Evolutionary conservation across 2,329 filamentous ascomycete species (phyloP).

Genomic region (Metarhizium guizhouense): DNA sequence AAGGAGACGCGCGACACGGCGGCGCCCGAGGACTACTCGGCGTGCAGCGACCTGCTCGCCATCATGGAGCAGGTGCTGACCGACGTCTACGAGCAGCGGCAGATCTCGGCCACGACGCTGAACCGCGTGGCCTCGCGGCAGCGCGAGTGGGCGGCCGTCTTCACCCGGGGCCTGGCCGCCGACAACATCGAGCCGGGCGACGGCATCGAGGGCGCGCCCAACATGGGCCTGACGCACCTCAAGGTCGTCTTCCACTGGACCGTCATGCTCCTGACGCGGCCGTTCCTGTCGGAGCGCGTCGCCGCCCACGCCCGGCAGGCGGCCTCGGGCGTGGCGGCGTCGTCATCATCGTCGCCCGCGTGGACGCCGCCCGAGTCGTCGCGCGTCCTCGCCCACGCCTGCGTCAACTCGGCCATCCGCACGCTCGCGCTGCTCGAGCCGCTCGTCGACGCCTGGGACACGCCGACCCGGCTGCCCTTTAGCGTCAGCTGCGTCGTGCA

Average conservation of each 20-base stretch:
- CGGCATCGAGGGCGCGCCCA: neutral
- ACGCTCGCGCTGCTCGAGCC: conserved; percentile 27
- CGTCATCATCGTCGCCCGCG: neutral
- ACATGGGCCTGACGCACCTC: conserved; percentile 12
- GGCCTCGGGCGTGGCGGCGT: neutral
- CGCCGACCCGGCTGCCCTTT: conserved; percentile 30
- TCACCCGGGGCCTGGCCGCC: conserved; percentile 16
- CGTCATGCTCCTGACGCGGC: conserved; percentile 23
- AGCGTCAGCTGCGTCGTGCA: conserved; percentile 33
- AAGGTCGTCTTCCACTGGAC: conserved; percentile 25
- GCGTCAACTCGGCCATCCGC: conserved; percentile 20
- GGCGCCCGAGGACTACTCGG: conserved; percentile 15
- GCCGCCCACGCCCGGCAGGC: conserved; percentile 9
- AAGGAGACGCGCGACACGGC: conserved; percentile 11
- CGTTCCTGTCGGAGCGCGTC: conserved; percentile 20
- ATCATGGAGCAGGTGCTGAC: conserved; percentile 24
- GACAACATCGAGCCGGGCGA: conserved; percentile 2
- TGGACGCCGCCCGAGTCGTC: conserved; percentile 1
- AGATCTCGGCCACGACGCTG: conserved; percentile 11
- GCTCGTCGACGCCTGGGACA: conserved; percentile 19
- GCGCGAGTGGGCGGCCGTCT: conserved; percentile 15
- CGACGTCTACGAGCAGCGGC: conserved; percentile 18
- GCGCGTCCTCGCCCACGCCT: conserved; percentile 15
- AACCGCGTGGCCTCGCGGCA: conserved; percentile 18
- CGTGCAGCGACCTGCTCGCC: conserved; percentile 1